These are phyloP conservation scores for Austroboletus olivaceoglutinosus DNA, from an alignment of 1,284 basidiomycete genomes.

Conservation along the genomic window DNA sequence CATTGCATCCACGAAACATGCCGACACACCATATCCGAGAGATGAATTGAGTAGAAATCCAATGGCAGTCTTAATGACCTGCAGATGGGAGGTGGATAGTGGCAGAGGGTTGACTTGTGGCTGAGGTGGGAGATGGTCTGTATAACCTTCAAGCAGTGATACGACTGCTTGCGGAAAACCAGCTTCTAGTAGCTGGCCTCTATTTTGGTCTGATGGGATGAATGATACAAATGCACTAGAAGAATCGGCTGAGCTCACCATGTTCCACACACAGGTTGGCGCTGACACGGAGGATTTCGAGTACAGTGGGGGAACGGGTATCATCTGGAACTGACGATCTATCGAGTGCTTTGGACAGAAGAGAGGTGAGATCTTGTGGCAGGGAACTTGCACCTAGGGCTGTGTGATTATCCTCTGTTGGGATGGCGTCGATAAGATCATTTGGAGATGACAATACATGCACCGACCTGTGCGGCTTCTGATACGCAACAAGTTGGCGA, in stretches of 20 bases:
- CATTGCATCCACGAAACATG: neutral
- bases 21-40: slow-evolving; percentile 65
- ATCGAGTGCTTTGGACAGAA: slow-evolving; percentile 55
- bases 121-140: slow-evolving; percentile 48
- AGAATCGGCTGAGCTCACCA: slow-evolving; percentile 41
- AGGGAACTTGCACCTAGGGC: slow-evolving; percentile 60
- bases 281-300: slow-evolving; percentile 69
- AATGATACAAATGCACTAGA: neutral
- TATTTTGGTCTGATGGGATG: slow-evolving; percentile 55
- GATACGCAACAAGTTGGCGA: slow-evolving; percentile 62
- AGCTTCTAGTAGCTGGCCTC: slow-evolving; percentile 64
- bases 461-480: slow-evolving; percentile 48
- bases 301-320: slow-evolving; percentile 47
- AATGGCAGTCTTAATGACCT: slow-evolving; percentile 72
- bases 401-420: slow-evolving; percentile 67
- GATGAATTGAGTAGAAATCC: slow-evolving; percentile 80
- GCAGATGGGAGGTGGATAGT: slow-evolving; percentile 60
- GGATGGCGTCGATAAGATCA: slow-evolving; percentile 15
- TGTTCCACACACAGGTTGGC: slow-evolving; percentile 83
- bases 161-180: slow-evolving; percentile 66
- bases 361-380: slow-evolving; percentile 59
- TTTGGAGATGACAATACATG: slow-evolving; percentile 1
- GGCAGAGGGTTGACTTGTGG: slow-evolving; percentile 44
- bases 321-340: slow-evolving; percentile 46
- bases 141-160: slow-evolving; percentile 67